Evolutionary conservation across 2,329 filamentous ascomycete species (phyloP).

Genomic region (Stagonosporopsis rhizophila): DNA sequence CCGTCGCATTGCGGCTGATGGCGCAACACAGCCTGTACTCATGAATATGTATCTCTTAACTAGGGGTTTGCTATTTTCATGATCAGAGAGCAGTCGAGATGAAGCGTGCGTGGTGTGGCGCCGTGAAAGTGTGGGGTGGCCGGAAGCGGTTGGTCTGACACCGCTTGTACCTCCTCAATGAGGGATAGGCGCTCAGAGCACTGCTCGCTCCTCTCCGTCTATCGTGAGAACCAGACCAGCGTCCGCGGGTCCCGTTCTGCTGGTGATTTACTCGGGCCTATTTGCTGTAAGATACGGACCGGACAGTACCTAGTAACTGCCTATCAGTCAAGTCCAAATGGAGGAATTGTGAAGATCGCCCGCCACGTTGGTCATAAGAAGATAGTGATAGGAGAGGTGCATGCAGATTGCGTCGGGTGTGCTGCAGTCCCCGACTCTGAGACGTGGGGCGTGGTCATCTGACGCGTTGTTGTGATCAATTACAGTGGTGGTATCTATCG

Average conservation of each 20-base stretch:
- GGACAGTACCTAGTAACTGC: conserved; percentile 9
- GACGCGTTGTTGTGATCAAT: conserved; percentile 31
- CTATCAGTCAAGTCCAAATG: conserved; percentile 11
- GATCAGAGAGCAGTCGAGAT: conserved; percentile 1
- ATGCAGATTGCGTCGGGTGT: conserved; percentile 11
- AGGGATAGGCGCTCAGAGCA: conserved; percentile 5
- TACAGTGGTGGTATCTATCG: conserved; percentile 38
- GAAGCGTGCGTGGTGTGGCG: conserved; percentile 22
- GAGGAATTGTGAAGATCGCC: conserved; percentile 15
- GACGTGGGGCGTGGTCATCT: conserved; percentile 34
- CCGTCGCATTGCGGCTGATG: conserved; percentile 15
- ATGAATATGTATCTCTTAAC: background rate
- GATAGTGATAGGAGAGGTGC: conserved; percentile 32
- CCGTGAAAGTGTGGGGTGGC: conserved; percentile 39
- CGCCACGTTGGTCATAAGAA: conserved; percentile 26
- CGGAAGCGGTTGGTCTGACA: conserved; percentile 26
- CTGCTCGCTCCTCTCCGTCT: conserved; percentile 14
- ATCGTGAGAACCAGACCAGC: conserved; percentile 8
- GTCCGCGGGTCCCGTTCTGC: conserved; percentile 4
- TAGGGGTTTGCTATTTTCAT: background rate
- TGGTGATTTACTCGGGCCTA: conserved; percentile 14
- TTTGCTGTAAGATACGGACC: conserved; percentile 6
- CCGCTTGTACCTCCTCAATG: conserved; percentile 43
- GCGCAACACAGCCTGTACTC: background rate
- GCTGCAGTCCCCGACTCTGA: conserved; percentile 32